Conservation (phyloP, 2,329 filamentous ascomycete genomes). For the Rhinocladiella similis region DNA sequence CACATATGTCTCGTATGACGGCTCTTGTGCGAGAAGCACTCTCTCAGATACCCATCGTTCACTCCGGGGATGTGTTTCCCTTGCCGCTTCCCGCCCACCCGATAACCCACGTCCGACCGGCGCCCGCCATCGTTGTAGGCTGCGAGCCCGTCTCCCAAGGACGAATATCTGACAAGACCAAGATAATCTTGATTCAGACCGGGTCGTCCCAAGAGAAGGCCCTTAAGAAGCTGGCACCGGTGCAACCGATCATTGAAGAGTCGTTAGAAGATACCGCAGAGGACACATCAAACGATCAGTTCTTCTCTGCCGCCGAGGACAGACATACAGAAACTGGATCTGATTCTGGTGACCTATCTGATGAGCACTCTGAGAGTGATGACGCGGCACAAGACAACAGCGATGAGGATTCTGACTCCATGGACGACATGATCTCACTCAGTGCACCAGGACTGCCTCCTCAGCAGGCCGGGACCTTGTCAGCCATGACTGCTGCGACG, state of each 20-base stretch:
- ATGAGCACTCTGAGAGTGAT: constrained; percentile 64
- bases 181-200: constrained; percentile 72
- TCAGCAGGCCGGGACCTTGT: constrained; percentile 76
- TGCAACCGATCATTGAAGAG: constrained; percentile 59
- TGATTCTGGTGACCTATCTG: constrained; percentile 55
- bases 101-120: constrained; percentile 79
- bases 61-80: constrained; percentile 79
- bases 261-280: constrained; percentile 64
- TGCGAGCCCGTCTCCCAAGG: constrained; percentile 95
- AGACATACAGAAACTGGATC: constrained; percentile 47
- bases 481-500: constrained; percentile 76
- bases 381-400: constrained; percentile 54
- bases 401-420: constrained; percentile 81
- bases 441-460: constrained; percentile 75
- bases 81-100: constrained; percentile 76
- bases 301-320: constrained; percentile 89
- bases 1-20: constrained; percentile 20
- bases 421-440: constrained; percentile 91
- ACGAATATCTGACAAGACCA: constrained; percentile 71
- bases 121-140: constrained; percentile 83
- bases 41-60: constrained; percentile 71
- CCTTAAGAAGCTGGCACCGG: constrained; percentile 47
- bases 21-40: constrained; percentile 73
- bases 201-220: constrained; percentile 41
- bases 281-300: constrained; percentile 84